phyloP scores from a whole-genome alignment of 129 eudicot genomes.

The Rutidosis leptorrhynchoides region DNA sequence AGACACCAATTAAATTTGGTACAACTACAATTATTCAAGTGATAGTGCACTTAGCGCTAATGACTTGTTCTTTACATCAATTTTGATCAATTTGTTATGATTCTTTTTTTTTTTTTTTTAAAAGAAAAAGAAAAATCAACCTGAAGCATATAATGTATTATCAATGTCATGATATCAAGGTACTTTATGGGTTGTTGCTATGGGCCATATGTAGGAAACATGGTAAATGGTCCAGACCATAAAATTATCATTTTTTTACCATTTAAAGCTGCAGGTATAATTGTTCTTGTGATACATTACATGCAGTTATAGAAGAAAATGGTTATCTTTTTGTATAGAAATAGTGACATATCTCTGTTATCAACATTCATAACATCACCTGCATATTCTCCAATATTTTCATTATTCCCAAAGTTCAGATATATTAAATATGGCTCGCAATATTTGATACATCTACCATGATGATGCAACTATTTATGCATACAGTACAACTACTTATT shows the following conservation, averaged over 20 bases:
- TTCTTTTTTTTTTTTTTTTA: no score
- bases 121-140: background rate
- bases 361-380: constrained; percentile 37
- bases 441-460: no score
- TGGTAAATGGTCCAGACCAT: constrained; percentile 36
- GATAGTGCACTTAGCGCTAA: background rate
- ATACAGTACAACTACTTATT: no score
- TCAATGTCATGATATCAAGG: constrained; percentile 22
- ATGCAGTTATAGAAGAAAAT: constrained; percentile 29
- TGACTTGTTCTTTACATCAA: background rate
- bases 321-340: constrained; percentile 27
- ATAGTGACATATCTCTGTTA: constrained; percentile 39
- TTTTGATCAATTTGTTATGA: background rate
- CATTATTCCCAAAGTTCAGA: constrained; percentile 12
- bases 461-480: no score
- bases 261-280: constrained; percentile 37
- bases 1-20: background rate
- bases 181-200: constrained; percentile 24
- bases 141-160: constrained; percentile 26
- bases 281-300: constrained; percentile 33
- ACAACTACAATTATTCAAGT: background rate
- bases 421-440: no score
- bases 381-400: constrained; percentile 30
- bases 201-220: constrained; percentile 23
- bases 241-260: constrained; percentile 24